Evolutionary conservation across 129 eudicot genomes (phyloP).

Genomic region (Helianthus tuberosus): DNA sequence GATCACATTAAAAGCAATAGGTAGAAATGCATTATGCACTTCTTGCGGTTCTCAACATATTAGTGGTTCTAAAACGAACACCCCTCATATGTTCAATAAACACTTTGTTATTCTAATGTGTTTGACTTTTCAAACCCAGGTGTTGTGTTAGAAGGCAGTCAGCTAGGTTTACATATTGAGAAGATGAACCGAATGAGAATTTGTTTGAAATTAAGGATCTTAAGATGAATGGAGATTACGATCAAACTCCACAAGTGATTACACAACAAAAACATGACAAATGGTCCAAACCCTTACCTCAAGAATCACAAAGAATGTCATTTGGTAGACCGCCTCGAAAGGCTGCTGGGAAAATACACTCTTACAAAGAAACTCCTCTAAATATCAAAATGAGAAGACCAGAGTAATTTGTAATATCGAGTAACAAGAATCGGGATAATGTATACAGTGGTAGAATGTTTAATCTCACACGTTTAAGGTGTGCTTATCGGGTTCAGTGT

Average conservation of each 20-base stretch:
- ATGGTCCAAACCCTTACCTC: background rate
- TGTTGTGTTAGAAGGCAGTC: conserved; percentile 72
- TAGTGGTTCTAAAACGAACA: no score
- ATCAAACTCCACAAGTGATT: conserved; percentile 21
- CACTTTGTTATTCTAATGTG: background rate
- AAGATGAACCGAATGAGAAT: conserved; percentile 37
- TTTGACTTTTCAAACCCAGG: conserved; percentile 30
- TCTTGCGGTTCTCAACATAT: no score
- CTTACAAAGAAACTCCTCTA: conserved; percentile 71
- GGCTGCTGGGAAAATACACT: conserved; percentile 55
- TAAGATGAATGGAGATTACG: conserved; percentile 34
- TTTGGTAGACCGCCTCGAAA: conserved; percentile 35
- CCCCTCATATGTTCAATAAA: background rate
- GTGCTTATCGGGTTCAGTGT: conserved; percentile 61
- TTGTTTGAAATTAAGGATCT: conserved; percentile 59
- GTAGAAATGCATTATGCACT: no score
- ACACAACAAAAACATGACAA: conserved; percentile 6
- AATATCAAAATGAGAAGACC: conserved; percentile 71
- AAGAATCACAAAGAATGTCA: conserved; percentile 29
- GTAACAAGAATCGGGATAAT: no score
- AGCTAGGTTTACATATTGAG: conserved; percentile 36
- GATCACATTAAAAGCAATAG: no score
- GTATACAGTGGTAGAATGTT: conserved; percentile 2
- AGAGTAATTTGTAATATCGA: conserved; percentile 28
- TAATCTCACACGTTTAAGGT: conserved; percentile 50